A percentile compares a stretch with the other conserved stretches of the same genome.
phyloP scores from a whole-genome alignment of 2,329 filamentous ascomycete species.

The Penicillium hesseltinei region DNA sequence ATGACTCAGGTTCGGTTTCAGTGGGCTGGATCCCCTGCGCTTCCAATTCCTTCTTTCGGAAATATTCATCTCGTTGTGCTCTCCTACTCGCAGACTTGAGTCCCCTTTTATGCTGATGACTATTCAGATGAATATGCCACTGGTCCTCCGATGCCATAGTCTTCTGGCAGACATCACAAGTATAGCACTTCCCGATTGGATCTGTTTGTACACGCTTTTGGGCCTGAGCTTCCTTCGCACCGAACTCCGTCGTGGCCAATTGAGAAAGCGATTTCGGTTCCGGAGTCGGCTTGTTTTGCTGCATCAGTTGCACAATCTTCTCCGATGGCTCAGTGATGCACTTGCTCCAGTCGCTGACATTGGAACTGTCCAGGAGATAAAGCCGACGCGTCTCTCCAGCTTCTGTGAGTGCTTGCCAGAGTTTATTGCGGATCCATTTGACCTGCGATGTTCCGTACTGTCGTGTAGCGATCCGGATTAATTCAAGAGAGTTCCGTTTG shows the following conservation, averaged over 20 bases:
- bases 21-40: not conserved
- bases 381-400: slow-evolving; percentile 57
- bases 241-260: slow-evolving; percentile 57
- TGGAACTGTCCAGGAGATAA: slow-evolving; percentile 78
- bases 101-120: slow-evolving; percentile 58
- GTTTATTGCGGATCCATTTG: slow-evolving; percentile 81
- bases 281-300: slow-evolving; percentile 57
- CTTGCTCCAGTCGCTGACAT: slow-evolving; percentile 60
- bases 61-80: slow-evolving; percentile 33
- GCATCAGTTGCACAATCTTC: slow-evolving; percentile 61
- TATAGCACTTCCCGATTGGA: slow-evolving; percentile 51
- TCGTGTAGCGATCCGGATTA: slow-evolving; percentile 77
- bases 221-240: slow-evolving; percentile 54
- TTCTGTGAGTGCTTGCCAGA: slow-evolving; percentile 66
- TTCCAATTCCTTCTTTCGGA: slow-evolving; percentile 26
- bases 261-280: slow-evolving; percentile 57
- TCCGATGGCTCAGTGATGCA: slow-evolving; percentile 67
- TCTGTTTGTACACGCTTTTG: slow-evolving; percentile 39
- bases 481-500: slow-evolving; percentile 62
- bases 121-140: slow-evolving; percentile 57
- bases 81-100: slow-evolving; percentile 45
- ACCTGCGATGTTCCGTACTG: slow-evolving; percentile 85
- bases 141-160: slow-evolving; percentile 56
- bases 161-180: slow-evolving; percentile 68
- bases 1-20: not conserved